Conservation (phyloP, 805 yeast genomes). For the Hanseniaspora valbyensis region DNA sequence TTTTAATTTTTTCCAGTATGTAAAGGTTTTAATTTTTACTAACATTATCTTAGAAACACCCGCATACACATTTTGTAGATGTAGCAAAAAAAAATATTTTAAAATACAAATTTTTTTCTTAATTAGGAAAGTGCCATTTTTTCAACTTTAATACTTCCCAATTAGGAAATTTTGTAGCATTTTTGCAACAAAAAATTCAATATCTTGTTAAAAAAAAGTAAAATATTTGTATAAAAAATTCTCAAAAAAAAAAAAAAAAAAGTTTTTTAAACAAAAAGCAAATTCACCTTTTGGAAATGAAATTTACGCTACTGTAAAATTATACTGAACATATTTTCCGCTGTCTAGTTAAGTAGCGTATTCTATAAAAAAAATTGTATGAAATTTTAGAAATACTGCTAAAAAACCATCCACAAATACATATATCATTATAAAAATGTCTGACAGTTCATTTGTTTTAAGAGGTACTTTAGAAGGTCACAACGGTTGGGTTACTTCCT, state of each 20-base stretch:
- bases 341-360: too few relatives aligned
- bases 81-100: slow-evolving; percentile 3
- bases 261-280: too few relatives aligned
- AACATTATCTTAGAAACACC: not conserved
- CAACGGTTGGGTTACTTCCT: slow-evolving; percentile 96
- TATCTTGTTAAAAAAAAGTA: not conserved
- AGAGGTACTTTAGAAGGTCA: slow-evolving; percentile 99
- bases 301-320: too few relatives aligned
- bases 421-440: slow-evolving; percentile 37
- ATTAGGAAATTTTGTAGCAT: not conserved
- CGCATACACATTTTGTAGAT: slow-evolving; percentile 10
- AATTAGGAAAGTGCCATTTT: not conserved
- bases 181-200: not conserved
- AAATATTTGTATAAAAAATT: not conserved
- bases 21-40: not conserved
- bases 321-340: too few relatives aligned
- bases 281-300: too few relatives aligned
- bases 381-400: too few relatives aligned
- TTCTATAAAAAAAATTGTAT: too few relatives aligned
- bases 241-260: too few relatives aligned
- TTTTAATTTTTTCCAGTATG: not conserved
- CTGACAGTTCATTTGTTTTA: slow-evolving; percentile 82
- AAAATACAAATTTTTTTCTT: not conserved
- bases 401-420: slow-evolving; percentile 16
- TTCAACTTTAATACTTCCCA: not conserved